Percentiles rank a stretch among this genome's conserved stretches.
phyloP scores from a whole-genome alignment of 768 basidiomycete genomes.

The Mycena filopes region DNA sequence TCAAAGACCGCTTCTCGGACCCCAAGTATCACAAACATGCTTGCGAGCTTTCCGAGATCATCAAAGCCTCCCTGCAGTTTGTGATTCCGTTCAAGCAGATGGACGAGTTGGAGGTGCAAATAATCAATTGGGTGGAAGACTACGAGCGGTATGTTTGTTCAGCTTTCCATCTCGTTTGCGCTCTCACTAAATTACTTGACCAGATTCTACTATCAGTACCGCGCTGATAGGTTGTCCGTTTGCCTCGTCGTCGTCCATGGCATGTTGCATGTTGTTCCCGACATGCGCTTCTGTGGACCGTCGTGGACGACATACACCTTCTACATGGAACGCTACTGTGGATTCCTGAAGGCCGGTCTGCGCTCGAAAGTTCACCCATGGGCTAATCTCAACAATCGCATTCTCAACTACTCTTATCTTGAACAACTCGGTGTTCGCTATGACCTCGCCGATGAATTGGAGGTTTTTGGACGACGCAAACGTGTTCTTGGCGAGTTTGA shows the following conservation, averaged over 20 bases:
- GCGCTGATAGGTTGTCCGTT: conserved; percentile 44
- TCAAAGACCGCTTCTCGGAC: conserved; percentile 31
- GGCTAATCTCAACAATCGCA: conserved; percentile 38
- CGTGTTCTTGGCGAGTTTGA: neutral
- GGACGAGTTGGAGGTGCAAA: neutral
- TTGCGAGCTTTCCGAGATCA: neutral
- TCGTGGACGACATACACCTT: conserved; percentile 49
- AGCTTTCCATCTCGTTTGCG: conserved; percentile 41
- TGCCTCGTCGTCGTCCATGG: conserved; percentile 48
- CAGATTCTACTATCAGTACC: conserved; percentile 45
- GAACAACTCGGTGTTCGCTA: conserved; percentile 38
- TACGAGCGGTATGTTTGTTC: conserved; percentile 38
- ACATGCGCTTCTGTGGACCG: conserved; percentile 45
- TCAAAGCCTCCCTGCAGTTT: conserved; percentile 7
- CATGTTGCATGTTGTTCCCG: conserved; percentile 46
- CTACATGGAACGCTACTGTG: conserved; percentile 48
- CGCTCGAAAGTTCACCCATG: conserved; percentile 39
- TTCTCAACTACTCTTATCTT: conserved; percentile 41
- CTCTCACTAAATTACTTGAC: conserved; percentile 42
- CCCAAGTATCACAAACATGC: conserved; percentile 12
- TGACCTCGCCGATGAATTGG: conserved; percentile 37
- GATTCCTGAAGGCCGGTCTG: conserved; percentile 38
- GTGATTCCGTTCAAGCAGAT: neutral
- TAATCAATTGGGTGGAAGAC: conserved; percentile 1
- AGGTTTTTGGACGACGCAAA: neutral